Evolutionary conservation across 768 basidiomycete species (phyloP), one percentile per base, ranked within the genome.

Genomic region (Phaffia australis): DNA sequence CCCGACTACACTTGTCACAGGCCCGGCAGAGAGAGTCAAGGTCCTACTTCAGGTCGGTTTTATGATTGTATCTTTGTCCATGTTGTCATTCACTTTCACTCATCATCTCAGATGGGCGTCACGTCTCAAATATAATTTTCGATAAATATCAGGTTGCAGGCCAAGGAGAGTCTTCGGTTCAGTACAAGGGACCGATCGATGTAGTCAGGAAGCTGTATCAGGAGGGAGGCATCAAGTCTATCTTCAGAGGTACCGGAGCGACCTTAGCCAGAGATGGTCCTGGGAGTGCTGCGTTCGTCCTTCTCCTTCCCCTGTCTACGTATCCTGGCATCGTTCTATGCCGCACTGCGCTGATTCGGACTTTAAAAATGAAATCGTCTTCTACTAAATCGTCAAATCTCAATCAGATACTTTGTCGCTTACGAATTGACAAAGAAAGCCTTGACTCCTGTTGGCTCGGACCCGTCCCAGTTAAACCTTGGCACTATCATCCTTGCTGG

Each of bases 1-100:
- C 60, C 95, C 95, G 42, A 83, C 89, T 9, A 94, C 94, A 0
- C 79, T 93, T 35, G 81, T 97, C 42, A 90, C 91, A n/a, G 93
- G 88, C 11, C 95, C 95, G 0, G 90, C 95, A 0, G 95, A 99
- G 75, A 83, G 95, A 60, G 91, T 95, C 63, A 99, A 99, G 76
- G 95, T 99, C 19, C 78, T 99, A 32, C 79, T 99, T 29, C 94
- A 99, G 80, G 88, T 87, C 71, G 63, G 65, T 65, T 46, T 25
- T 14, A 18, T 46, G 8, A 1, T n/a, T 50, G 49, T 3, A 1
- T 29, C n/a, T 4, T 9, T 25, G 49, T n/a, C 30, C 56, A 15
- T 29, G 9, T n/a, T 3, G 19, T 29, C 9, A 27, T 42, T 2
- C 27, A 42, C 8, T 21, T 1, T 18, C 56, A 30, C 56, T 7